Evolutionary conservation across 768 basidiomycete genomes (phyloP).

Genomic region (Hortiboletus campestris): DNA sequence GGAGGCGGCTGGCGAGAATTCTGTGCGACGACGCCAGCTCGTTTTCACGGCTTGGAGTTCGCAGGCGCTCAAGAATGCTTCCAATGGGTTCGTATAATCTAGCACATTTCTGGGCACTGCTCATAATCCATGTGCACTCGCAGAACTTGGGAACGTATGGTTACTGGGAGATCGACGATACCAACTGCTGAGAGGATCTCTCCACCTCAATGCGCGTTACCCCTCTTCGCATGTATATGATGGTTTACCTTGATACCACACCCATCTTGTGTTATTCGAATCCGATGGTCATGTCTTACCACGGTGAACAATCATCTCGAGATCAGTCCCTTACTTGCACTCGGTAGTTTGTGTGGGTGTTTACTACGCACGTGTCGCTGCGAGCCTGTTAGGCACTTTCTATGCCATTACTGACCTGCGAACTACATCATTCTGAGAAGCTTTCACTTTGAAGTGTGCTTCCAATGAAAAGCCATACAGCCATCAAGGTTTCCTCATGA

Average conservation of each 20-base stretch:
- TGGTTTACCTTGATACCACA: neutral
- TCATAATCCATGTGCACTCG: neutral
- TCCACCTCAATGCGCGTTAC: too few relatives aligned
- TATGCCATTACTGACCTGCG: too few relatives aligned
- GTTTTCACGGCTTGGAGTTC: slow-evolving; percentile 27
- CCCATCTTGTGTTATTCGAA: neutral
- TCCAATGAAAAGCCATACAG: too few relatives aligned
- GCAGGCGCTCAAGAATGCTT: slow-evolving; percentile 22
- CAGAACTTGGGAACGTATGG: slow-evolving; percentile 21
- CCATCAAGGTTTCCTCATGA: too few relatives aligned
- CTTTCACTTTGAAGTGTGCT: too few relatives aligned
- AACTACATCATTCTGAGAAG: too few relatives aligned
- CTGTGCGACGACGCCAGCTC: slow-evolving; percentile 33
- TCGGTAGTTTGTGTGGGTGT: neutral
- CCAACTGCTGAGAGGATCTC: slow-evolving; percentile 4
- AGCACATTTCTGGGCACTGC: neutral
- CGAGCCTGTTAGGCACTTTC: neutral
- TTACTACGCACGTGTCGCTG: neutral
- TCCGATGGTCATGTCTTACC: neutral
- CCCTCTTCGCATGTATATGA: neutral
- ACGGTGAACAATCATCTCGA: neutral
- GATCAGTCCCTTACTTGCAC: too few relatives aligned
- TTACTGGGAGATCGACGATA: slow-evolving; percentile 23
- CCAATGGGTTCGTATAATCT: slow-evolving; percentile 12
- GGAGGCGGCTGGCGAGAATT: slow-evolving; percentile 32